These are phyloP conservation scores for Erucastrum elatum DNA, from an alignment of 345 rosid genomes.

Conservation along the genomic window DNA sequence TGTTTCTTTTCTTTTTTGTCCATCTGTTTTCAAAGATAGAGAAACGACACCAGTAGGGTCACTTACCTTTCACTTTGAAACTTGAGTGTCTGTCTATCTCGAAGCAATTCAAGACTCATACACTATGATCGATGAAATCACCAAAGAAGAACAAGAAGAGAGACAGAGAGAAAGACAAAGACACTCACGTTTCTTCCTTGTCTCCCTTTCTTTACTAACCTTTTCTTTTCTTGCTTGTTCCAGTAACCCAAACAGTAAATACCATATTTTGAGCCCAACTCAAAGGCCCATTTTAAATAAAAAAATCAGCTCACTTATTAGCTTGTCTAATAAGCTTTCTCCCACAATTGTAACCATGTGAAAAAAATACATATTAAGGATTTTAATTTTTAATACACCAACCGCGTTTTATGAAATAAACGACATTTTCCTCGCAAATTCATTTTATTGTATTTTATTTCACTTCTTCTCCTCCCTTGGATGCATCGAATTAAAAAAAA, in stretches of 20 bases:
- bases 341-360: background rate
- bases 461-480: background rate
- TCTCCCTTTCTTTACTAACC: background rate
- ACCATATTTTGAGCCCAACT: background rate
- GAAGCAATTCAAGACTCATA: background rate
- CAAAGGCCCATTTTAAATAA: background rate
- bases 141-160: background rate
- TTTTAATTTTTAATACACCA: background rate
- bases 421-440: slow-evolving; percentile 16
- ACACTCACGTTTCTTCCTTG: background rate
- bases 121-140: background rate
- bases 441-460: background rate
- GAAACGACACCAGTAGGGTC: background rate
- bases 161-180: background rate
- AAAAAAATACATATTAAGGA: background rate
- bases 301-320: background rate
- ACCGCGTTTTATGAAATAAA: slow-evolving; percentile 30
- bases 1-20: background rate
- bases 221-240: background rate
- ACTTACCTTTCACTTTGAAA: background rate
- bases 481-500: background rate
- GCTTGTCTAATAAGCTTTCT: background rate
- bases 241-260: background rate
- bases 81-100: background rate
- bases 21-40: background rate